Base-by-base conservation (phyloP, 768 basidiomycete species). In the Sporobolomyces phaffii region DNA sequence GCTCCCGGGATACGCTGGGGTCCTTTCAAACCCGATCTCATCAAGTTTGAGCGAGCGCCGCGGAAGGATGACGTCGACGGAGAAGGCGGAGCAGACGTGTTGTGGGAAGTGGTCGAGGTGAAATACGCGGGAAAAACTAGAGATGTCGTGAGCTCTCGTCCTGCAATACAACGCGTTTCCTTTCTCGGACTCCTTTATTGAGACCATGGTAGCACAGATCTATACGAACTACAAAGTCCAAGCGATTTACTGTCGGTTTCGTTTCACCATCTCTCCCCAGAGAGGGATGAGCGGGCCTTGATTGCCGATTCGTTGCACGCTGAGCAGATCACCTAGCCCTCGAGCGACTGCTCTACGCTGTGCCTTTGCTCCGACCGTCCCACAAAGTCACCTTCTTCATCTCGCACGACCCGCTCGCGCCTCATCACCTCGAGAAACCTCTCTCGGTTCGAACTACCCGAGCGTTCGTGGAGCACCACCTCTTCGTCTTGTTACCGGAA, bases 181-280 rank as follows among this genome's bases (percentile, higher is more conserved):
- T 53, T 34, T 13, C 48, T 15, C 11, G 2, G 22, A 13, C 22
- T 26, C 45, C 2, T 20, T 24, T 10, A 2, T 1, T 0, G 7
- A 10, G 0, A 2, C 8, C 8, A 15, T 34, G 1, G 11, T 31
- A 24, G 36, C n/a, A 41, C 60, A 70, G 69, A 49, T 66, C 61
- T 70, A 67, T 28, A 50, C 62, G 22, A 66, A 57, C 48, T 61
- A 49, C 51, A 70, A 70, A 34, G 44, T 70, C 7, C 69, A 70
- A 45, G 65, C 69, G 0, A 28, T 56, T 20, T 70, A 50, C 24
- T 70, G 65, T 66, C 3, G 28, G 60, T 36, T n/a, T 10, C 8
- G 5, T 43, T 40, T 41, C 24, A 3, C 40, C 26, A n/a, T n/a
- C n/a, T n/a, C n/a, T n/a, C n/a, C 3, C 4, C 36, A 22, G 36